Evolutionary conservation across 257 asterid genomes (phyloP).

Genomic region (Parsonsia alboflavescens): DNA sequence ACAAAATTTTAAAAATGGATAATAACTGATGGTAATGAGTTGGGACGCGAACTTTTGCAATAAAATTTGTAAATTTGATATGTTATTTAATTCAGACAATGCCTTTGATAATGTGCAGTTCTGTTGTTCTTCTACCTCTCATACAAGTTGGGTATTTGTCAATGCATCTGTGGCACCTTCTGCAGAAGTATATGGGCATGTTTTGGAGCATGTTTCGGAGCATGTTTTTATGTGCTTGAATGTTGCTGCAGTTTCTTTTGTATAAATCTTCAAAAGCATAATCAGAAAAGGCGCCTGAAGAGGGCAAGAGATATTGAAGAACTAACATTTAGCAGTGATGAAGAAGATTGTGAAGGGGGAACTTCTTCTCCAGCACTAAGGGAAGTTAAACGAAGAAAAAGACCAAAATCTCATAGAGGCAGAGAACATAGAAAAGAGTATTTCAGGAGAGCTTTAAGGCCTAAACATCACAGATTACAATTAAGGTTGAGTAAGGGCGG

Average conservation of each 20-base stretch:
- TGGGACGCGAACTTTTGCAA: not conserved
- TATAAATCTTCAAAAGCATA: constrained; percentile 35
- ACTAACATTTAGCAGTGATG: constrained; percentile 21
- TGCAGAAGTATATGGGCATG: constrained; percentile 48
- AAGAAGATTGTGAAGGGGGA: constrained; percentile 28
- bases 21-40: no score
- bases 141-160: constrained; percentile 69
- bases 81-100: not conserved
- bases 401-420: constrained; percentile 9
- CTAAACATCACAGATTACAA: constrained; percentile 36
- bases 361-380: constrained; percentile 2
- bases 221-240: constrained; percentile 41
- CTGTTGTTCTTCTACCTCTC: constrained; percentile 62
- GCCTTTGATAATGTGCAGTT: constrained; percentile 41
- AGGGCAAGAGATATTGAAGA: constrained; percentile 39
- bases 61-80: not conserved
- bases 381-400: constrained; percentile 12
- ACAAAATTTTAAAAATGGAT: no score
- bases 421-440: constrained; percentile 42
- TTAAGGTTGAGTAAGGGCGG: constrained; percentile 26
- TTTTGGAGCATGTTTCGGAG: constrained; percentile 37
- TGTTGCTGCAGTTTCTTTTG: constrained; percentile 59
- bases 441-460: constrained; percentile 51
- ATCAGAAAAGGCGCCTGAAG: constrained; percentile 28
- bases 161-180: constrained; percentile 49